Percentiles rank a stretch among this genome's conserved stretches.
Evolutionary conservation across 768 basidiomycete species (phyloP).

Genomic region (Antrodiella citrinella): DNA sequence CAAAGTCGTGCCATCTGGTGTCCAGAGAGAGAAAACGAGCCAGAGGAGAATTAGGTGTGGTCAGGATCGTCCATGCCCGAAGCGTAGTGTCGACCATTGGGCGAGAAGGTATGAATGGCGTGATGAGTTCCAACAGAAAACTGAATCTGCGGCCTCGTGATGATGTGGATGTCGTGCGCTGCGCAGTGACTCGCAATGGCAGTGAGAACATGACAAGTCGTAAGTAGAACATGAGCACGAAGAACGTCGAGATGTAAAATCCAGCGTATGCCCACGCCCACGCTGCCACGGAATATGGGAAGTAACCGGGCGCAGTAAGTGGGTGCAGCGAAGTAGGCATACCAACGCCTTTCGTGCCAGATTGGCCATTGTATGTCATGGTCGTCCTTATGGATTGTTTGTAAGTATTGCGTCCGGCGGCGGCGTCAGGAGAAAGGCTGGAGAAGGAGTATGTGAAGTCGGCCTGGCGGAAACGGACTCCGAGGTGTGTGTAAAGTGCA

Average conservation of each 20-base stretch:
- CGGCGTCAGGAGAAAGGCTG: slow-evolving; percentile 26
- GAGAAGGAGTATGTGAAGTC: slow-evolving; percentile 75
- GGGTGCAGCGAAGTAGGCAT: slow-evolving; percentile 33
- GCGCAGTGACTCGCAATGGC: slow-evolving; percentile 21
- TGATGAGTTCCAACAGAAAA: slow-evolving; percentile 1
- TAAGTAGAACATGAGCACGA: slow-evolving; percentile 29
- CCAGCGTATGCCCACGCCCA: slow-evolving; percentile 4
- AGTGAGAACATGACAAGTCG: slow-evolving; percentile 34
- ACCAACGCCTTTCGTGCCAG: slow-evolving; percentile 43
- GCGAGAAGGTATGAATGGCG: slow-evolving; percentile 18
- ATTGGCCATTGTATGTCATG: slow-evolving; percentile 60
- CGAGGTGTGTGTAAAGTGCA: slow-evolving; percentile 52
- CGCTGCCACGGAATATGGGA: background rate
- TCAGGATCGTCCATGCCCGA: slow-evolving; percentile 37
- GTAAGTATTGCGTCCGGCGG: slow-evolving; percentile 1
- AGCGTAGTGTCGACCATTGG: slow-evolving; percentile 32
- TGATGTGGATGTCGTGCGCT: background rate
- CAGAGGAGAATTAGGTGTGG: slow-evolving; percentile 33
- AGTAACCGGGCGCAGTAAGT: background rate
- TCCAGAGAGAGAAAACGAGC: slow-evolving; percentile 41
- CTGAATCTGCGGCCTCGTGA: background rate
- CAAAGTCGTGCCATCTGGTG: slow-evolving; percentile 42
- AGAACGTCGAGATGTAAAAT: slow-evolving; percentile 15
- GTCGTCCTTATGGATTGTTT: slow-evolving; percentile 32
- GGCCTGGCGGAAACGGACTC: slow-evolving; percentile 43